Conservation (phyloP, 345 rosid species). For the Acer negundo region DNA sequence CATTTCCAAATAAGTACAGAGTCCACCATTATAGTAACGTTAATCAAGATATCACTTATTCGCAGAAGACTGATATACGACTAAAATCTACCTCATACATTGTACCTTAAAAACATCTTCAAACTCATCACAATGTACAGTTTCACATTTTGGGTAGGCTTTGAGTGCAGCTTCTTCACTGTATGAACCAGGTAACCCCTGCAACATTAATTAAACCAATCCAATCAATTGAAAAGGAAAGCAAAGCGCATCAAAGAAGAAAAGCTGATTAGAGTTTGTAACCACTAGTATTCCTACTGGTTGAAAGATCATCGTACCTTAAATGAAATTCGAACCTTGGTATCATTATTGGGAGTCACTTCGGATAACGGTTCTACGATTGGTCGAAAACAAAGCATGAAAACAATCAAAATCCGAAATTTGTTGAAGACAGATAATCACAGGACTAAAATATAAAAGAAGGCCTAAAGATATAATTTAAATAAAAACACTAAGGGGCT, state of each 20-base stretch:
- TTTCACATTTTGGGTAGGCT: constrained; percentile 62
- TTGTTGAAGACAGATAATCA: background rate
- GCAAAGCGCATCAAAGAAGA: background rate
- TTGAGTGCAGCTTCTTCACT: constrained; percentile 68
- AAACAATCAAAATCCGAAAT: background rate
- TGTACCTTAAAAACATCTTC: constrained; percentile 68
- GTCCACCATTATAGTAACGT: too few relatives aligned
- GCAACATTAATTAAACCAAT: constrained; percentile 17
- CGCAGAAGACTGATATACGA: background rate
- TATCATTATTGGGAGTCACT: constrained; percentile 28
- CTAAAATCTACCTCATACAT: background rate
- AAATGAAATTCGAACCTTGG: constrained; percentile 48
- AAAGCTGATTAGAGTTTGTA: background rate
- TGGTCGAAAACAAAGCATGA: constrained; percentile 1
- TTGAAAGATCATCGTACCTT: constrained; percentile 37
- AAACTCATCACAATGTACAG: constrained; percentile 54
- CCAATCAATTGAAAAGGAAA: background rate
- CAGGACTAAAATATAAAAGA: background rate
- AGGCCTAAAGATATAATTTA: too few relatives aligned
- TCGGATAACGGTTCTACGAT: constrained; percentile 50
- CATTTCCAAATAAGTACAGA: too few relatives aligned
- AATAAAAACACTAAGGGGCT: too few relatives aligned
- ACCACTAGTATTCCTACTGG: background rate
- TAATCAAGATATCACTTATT: background rate
- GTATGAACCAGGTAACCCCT: constrained; percentile 60